Evolutionary conservation across 2,329 filamentous ascomycete genomes (phyloP).

Genomic region (Amauroascus niger): DNA sequence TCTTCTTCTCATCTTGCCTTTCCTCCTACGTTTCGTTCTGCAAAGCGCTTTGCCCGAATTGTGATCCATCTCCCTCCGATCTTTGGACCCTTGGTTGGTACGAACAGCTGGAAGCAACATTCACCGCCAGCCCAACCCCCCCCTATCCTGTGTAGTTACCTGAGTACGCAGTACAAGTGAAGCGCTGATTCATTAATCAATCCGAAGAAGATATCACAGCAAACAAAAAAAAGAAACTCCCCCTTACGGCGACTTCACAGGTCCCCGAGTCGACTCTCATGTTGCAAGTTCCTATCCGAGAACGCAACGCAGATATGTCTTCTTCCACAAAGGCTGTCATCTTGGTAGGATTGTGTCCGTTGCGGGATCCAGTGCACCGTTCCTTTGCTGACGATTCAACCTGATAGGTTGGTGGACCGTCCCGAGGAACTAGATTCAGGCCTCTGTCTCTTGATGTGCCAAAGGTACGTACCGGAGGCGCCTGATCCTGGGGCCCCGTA

Average conservation of each 20-base stretch:
- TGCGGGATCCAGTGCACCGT: slow-evolving; percentile 10
- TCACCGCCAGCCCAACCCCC: background rate
- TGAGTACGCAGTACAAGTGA: background rate
- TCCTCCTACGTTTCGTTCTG: too few species aligned
- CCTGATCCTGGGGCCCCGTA: slow-evolving; percentile 7
- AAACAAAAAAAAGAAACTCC: background rate
- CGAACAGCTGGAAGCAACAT: background rate
- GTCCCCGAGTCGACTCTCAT: slow-evolving; percentile 23
- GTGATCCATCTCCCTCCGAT: background rate
- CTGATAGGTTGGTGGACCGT: slow-evolving; percentile 79
- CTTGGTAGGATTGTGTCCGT: slow-evolving; percentile 50
- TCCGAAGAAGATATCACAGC: background rate
- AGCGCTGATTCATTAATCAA: background rate
- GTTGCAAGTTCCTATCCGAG: slow-evolving; percentile 40
- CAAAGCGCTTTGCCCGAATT: background rate
- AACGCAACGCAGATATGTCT: slow-evolving; percentile 37
- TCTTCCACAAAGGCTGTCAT: slow-evolving; percentile 87
- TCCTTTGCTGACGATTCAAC: slow-evolving; percentile 25
- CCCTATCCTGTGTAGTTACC: background rate
- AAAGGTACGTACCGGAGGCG: slow-evolving; percentile 60
- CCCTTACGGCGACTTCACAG: too few species aligned
- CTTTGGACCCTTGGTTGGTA: background rate
- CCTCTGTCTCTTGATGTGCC: slow-evolving; percentile 91
- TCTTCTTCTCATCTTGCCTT: too few species aligned
- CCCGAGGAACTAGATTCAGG: slow-evolving; percentile 87